Evolutionary conservation across 163 green algal species (phyloP), one percentile per base, ranked within the genome.

Genomic region (Chloromonas sp.): DNA sequence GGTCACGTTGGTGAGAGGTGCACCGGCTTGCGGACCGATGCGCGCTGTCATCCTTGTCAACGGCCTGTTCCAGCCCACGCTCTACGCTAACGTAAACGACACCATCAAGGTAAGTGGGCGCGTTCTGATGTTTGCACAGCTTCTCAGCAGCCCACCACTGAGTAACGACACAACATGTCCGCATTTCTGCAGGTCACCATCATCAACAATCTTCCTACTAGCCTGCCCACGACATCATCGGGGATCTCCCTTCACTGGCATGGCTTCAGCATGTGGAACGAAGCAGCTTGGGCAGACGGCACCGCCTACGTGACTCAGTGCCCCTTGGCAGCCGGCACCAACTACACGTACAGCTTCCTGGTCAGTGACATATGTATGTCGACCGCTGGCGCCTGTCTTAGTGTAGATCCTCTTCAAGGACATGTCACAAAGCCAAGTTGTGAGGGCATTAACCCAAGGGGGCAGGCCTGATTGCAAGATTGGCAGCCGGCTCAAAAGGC

Each of bases 221-320:
- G 82, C 61, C 91, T 84, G 58, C 90, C 92, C 3, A 61, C 2
- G 11, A 62, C 87, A 0, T 66, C 14, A n/a, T 83, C 85, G 1
- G 92, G 92, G 81, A 88, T 94, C 83, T 83, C 79, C 13, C 84
- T 94, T 14, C 92, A 94, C 81, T 92, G 71, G 59, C 92, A 94
- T 71, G 92, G 85, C 74, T 61, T 88, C 15, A 80, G 58, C 81
- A 83, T 85, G 86, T 15, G 61, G 58, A 82, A 82, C 60, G 57
- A 82, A 0, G 83, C 82, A 0, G 80, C 80, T 0, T 85, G 79
- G 60, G 62, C 66, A 2, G 87, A 92, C 58, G 90, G 87, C 60
- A 79, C 82, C 2, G 82, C 78, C 0, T 92, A 89, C 70, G 15
- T 92, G 1, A 66, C 61, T 0, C 90, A 91, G 14, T 94, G 91